Evolutionary conservation across 306 rosid species (phyloP), one percentile per base, ranked within the genome.

Genomic region (Cucurbita pepo): DNA sequence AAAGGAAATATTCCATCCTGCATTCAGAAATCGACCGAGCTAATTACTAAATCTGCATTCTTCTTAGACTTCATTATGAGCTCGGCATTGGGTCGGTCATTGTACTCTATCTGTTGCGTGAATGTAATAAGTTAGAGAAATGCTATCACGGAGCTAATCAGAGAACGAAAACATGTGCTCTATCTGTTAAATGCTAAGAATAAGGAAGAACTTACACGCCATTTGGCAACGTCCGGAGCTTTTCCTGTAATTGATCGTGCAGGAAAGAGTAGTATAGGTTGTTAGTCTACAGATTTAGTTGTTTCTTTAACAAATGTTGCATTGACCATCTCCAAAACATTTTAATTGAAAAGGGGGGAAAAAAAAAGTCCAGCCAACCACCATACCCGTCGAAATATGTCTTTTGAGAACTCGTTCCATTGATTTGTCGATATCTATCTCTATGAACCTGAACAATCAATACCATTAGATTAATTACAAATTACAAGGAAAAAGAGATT

Each of bases 31-130:
- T 90, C 96, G 61, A 93, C 81, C 7, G 98, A 93, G 72, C 82
- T 82, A 63, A 93, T 90, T 64, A 90, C 74, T 73, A 88, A 44
- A 83, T 90, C 91, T 54, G 91, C 93, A 66, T 88, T 90, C 81
- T 75, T 83, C 89, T 86, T 91, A 60, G 92, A 88, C 85, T 90
- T 88, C 78, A 84, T 78, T 72, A 94, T 78, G 64, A 84, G 88
- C 83, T 89, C 97, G 6, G 92, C 97, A 69, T 94, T 94, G 11
- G 90, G 88, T 81, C 89, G 77, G 83, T 94, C 96, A 40, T 94
- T 90, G 88, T 90, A 69, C 72, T 90, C 92, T 65, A 90, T 59
- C 98, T 94, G 96, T 80, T 74, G 69, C 69, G 66, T 47, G 52
- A 36, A 66, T 57, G 53, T 51, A 58, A 25, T 22, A 55, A 50